Evolutionary conservation across 176 grass and related monocot genomes (phyloP), one percentile per base, ranked within the genome.

Genomic region (Poa pratensis): DNA sequence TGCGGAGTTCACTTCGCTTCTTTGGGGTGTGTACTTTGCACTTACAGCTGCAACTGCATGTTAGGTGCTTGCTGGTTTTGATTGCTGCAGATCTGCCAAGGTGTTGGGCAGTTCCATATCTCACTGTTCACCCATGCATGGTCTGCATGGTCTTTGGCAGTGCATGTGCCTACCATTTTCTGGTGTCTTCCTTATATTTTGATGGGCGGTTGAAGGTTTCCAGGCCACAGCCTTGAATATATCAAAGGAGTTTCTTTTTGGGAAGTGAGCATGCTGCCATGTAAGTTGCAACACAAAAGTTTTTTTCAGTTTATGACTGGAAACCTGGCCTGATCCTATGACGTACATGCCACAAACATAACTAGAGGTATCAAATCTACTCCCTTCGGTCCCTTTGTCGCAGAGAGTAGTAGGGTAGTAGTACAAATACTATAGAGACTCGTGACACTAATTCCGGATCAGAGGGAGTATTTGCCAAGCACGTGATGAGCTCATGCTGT

Each of bases 111-210:
- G 49, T 69, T 73, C 58, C 37, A 76, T 68, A 75, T 9, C 59
- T 85, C 60, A 75, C 32, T 51, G 62, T 30, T 27, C 19, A 59
- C 26, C 1, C n/a, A n/a, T n/a, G n/a, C 8, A 46, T 69, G 27
- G 40, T 42, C 42, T 83, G n/a, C 43, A 27, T 83, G 80, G 69
- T 83, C 69, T 77, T 6, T 60, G 43, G 71, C 71, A 82, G 35
- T 19, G 5, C 69, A 76, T 61, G 82, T 76, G 77, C 39, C 39
- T 5, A 42, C 7, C 39, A 42, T 42, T 42, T 7, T 42, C 39
- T 42, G 48, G 50, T 53, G 50, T 18, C 15, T 53, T 4, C 50
- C 17, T 53, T 53, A 16, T 14, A 53, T 17, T 53, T 52, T 5
- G 50, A 2, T 52, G 15, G 3, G 14, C 37, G 22, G 5, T 80